Evolutionary conservation across 2,329 filamentous ascomycete species (phyloP).

Genomic region (Fusarium sp.): DNA sequence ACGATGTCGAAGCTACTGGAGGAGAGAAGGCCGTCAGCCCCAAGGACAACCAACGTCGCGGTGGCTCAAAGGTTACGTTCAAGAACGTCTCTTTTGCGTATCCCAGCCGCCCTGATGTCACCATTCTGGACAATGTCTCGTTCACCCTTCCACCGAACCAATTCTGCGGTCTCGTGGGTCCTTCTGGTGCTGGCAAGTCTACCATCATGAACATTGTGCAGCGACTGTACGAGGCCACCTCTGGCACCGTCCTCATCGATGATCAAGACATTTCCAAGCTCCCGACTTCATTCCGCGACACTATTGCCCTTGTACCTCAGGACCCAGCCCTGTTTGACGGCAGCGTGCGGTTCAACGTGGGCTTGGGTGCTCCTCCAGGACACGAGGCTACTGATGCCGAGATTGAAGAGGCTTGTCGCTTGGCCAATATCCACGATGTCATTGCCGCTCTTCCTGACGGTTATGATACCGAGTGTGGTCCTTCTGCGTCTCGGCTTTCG

Average conservation of each 20-base stretch:
- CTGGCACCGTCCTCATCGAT: constrained; percentile 57
- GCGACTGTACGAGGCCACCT: constrained; percentile 59
- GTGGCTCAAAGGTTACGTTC: constrained; percentile 65
- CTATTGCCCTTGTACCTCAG: constrained; percentile 68
- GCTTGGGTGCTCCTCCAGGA: constrained; percentile 65
- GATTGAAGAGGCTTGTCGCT: constrained; percentile 73
- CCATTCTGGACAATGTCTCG: constrained; percentile 67
- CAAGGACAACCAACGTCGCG: constrained; percentile 27
- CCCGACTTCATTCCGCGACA: constrained; percentile 59
- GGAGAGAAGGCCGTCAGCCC: constrained; percentile 41
- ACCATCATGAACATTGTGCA: constrained; percentile 70
- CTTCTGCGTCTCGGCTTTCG: constrained; percentile 79
- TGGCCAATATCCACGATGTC: constrained; percentile 79
- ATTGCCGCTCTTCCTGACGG: constrained; percentile 72
- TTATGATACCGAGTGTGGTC: constrained; percentile 75
- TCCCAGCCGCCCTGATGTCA: constrained; percentile 68
- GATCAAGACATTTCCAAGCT: constrained; percentile 58
- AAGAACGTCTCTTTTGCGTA: constrained; percentile 73
- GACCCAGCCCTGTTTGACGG: constrained; percentile 68
- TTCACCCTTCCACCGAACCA: constrained; percentile 68
- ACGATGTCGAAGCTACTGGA: constrained; percentile 54
- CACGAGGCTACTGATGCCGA: constrained; percentile 68
- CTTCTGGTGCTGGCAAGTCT: constrained; percentile 75
- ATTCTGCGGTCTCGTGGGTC: constrained; percentile 73
- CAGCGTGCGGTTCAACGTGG: constrained; percentile 67